Evolutionary conservation across 2,329 filamentous ascomycete species (phyloP).

Genomic region (Nemania sp.): DNA sequence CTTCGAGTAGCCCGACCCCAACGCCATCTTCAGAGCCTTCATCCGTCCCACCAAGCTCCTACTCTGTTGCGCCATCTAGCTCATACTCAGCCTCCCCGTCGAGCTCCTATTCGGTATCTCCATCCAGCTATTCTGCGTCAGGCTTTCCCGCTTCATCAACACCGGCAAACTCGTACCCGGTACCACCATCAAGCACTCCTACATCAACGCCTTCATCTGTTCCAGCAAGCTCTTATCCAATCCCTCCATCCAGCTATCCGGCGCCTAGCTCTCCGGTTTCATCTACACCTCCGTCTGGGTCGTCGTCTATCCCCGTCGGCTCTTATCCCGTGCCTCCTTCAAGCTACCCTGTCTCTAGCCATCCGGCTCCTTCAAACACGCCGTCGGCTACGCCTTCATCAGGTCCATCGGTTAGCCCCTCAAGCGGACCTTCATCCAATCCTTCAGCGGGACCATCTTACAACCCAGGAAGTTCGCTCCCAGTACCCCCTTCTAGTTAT

Average conservation of each 20-base stretch:
- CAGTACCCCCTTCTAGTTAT: conserved; percentile 8
- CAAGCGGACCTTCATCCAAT: background rate
- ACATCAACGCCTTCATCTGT: background rate
- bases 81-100: background rate
- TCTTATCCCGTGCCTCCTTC: conserved; percentile 6
- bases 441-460: background rate
- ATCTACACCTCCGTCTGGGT: background rate
- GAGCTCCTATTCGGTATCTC: background rate
- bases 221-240: background rate
- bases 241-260: background rate
- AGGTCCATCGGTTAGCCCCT: background rate
- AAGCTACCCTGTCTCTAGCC: conserved; percentile 1
- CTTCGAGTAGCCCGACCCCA: background rate
- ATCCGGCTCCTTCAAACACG: background rate
- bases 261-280: background rate
- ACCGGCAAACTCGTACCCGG: conserved; percentile 1
- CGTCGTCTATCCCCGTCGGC: background rate
- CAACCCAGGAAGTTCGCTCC: background rate
- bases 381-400: conserved; percentile 13
- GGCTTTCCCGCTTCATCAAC: background rate
- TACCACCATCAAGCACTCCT: background rate
- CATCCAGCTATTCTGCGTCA: conserved; percentile 1
- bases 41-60: conserved; percentile 9
- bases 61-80: conserved; percentile 1
- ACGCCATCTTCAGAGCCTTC: conserved; percentile 7